Base-by-base conservation (phyloP, 2,329 filamentous ascomycete genomes). In the Ophiocordyceps robertsii region DNA sequence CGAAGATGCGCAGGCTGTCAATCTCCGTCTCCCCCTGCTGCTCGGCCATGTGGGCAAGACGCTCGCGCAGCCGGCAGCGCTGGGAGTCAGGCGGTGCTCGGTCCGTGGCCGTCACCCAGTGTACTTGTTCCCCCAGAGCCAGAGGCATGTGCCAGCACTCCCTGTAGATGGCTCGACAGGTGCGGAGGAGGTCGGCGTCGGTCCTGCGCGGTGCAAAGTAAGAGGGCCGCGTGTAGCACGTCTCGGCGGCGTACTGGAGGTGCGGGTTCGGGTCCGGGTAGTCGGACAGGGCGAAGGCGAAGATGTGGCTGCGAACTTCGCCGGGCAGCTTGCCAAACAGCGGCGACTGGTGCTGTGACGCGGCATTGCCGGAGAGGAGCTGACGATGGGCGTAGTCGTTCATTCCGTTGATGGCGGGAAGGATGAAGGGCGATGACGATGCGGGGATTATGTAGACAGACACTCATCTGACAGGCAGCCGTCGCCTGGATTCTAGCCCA, bases 291-390 rank as follows among this genome's bases (percentile, higher is more conserved):
- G 55, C 61, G 37, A 55, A 57, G 10, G 54, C 44, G 50, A 71
- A 77, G 39, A 77, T 70, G 2, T 56, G 50, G 45, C 60, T 59
- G 43, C 73, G 66, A 13, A 76, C 49, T 51, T 77, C 73, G 14
- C 63, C 61, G 0, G 73, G 71, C 0, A 75, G 50, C 2, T 46
- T 14, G 2, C 43, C 35, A 47, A 66, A 69, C 1, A 70, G 51
- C 1, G 49, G 56, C 13, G 45, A 56, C 1, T 43, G 9, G 2
- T 16, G 6, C n/a, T 58, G 56, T 0, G 47, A 29, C 10, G 24
- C 24, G 33, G 40, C 27, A 9, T 29, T 13, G 24, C 16, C 8
- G 32, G 21, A 13, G 12, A 41, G 40, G 14, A 41, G 27, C 9
- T 4, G 29, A 3, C 13, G 8, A 14, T 29, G 33, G 10, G 16